These are phyloP conservation scores for Rhytidhysteron rufulum DNA, from an alignment of 2,329 filamentous ascomycete species.

Conservation along the genomic window DNA sequence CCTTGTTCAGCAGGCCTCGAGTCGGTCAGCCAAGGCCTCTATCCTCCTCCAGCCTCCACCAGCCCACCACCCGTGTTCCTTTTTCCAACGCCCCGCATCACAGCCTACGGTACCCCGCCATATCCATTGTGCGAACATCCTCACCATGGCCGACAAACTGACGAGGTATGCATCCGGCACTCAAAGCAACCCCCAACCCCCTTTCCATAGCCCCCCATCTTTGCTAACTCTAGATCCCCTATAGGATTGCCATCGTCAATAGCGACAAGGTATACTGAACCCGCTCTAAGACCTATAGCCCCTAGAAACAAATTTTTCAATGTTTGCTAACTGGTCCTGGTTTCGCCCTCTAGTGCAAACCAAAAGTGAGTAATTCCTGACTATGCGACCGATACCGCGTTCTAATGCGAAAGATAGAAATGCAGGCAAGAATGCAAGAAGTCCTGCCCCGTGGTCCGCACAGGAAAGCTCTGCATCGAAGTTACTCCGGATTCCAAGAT, in stretches of 20 bases:
- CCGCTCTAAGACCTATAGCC: too few species aligned
- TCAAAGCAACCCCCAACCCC: background rate
- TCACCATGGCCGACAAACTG: slow-evolving; percentile 83
- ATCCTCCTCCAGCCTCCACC: too few species aligned
- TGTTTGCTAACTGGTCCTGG: too few species aligned
- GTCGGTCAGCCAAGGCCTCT: too few species aligned
- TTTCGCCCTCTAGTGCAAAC: slow-evolving; percentile 80
- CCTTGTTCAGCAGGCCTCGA: too few species aligned
- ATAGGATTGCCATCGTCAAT: slow-evolving; percentile 97
- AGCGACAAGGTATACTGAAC: slow-evolving; percentile 76
- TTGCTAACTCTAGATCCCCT: too few species aligned
- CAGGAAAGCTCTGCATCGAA: slow-evolving; percentile 96
- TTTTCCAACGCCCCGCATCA: slow-evolving; percentile 2
- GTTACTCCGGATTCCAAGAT: slow-evolving; percentile 84
- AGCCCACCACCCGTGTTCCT: too few species aligned
- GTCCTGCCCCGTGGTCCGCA: slow-evolving; percentile 93
- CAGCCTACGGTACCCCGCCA: slow-evolving; percentile 2
- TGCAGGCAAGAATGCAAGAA: slow-evolving; percentile 99
- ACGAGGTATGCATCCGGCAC: slow-evolving; percentile 67
- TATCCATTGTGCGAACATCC: background rate
- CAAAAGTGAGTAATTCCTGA: slow-evolving; percentile 58
- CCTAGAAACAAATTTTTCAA: too few species aligned
- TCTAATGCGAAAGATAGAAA: slow-evolving; percentile 63
- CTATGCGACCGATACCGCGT: slow-evolving; percentile 14
- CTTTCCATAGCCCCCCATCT: background rate